Percentiles rank a stretch among this genome's conserved stretches.
These are phyloP conservation scores for Ophiocordyceps camponoti-floridani DNA, from an alignment of 2,329 filamentous ascomycete genomes.

Conservation along the genomic window DNA sequence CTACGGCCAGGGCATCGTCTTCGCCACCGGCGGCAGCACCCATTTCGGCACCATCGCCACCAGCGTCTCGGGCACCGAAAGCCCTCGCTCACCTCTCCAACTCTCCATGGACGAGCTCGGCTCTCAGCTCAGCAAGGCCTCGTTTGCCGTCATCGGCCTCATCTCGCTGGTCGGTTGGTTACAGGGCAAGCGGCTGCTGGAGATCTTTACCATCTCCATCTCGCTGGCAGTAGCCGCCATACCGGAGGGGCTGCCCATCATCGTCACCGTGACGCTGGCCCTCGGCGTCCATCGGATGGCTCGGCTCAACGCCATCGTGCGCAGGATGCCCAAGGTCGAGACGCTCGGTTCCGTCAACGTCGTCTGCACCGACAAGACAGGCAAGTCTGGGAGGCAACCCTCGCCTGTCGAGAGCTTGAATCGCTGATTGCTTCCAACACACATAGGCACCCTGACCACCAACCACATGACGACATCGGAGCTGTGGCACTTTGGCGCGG, in stretches of 20 bases:
- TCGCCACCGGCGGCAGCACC: conserved; percentile 81
- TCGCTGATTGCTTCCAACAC: not conserved
- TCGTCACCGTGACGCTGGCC: conserved; percentile 91
- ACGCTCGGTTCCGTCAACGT: conserved; percentile 97
- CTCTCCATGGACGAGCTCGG: conserved; percentile 95
- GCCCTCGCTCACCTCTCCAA: conserved; percentile 82
- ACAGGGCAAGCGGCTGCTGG: conserved; percentile 74
- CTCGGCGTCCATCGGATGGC: conserved; percentile 95
- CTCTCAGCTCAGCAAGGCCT: conserved; percentile 90
- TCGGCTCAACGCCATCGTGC: conserved; percentile 83
- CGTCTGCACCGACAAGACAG: conserved; percentile 98
- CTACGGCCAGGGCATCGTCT: conserved; percentile 91
- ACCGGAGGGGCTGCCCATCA: conserved; percentile 90
- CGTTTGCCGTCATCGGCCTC: conserved; percentile 81
- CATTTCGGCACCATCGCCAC: conserved; percentile 94
- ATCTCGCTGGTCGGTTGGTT: conserved; percentile 84
- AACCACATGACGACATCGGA: conserved; percentile 98
- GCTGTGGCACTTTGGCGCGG: conserved; percentile 80
- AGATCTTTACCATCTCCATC: conserved; percentile 96
- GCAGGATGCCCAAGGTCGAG: conserved; percentile 89
- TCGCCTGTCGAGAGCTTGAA: not conserved
- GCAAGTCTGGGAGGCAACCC: conserved; percentile 19
- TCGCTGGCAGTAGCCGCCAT: conserved; percentile 94
- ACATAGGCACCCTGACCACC: conserved; percentile 66
- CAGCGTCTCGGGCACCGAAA: conserved; percentile 87